Base-by-base conservation (phyloP, 768 basidiomycete species). In the Boletus reticuloceps region DNA sequence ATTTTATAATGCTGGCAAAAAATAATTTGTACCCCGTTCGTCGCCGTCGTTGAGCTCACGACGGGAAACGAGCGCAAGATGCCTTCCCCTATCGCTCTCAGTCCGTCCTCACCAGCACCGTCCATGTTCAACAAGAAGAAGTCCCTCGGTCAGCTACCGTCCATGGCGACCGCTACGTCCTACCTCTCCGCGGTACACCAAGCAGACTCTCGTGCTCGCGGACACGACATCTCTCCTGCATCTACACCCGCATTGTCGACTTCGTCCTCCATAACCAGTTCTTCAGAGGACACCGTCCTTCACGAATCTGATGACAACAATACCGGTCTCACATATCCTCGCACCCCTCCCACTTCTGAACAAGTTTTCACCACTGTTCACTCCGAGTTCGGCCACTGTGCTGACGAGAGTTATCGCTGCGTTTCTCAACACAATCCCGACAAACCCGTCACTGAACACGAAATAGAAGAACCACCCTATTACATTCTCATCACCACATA, bases 401-500 rank as follows among this genome's bases (percentile, higher is more conserved):
- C 82, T 25, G 86, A 93, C 64, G 83, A 89, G 58, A 76, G 76
- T 25, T 91, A 83, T 67, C 79, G 93, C n/a, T 79, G 83, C 61
- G 80, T 75, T 13, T 88, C 88, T 1, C 76, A 82, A 57, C 86
- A 91, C 67, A 74, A 78, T 11, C 71, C 72, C 2, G 62, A 60
- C 8, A 69, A 75, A 8, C 73, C 80, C 2, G 67, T 89, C 55
- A 73, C 76, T 50, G 67, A 76, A 51, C 81, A 83, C 64, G 73
- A 82, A 53, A 87, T 91, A 58, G 83, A 88, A 60, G 92, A 95
- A 65, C 96, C 96, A 5, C 90, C 92, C 1, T 94, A 97, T 69
- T 94, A 94, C 72, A 87, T 97, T 65, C 80, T 98, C 41, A 72
- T 98, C 58, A 86, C 90, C 10, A 96, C 94, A 6, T 98, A 98